Evolutionary conservation across 768 basidiomycete genomes (phyloP).

Genomic region (Daedalea quercina): DNA sequence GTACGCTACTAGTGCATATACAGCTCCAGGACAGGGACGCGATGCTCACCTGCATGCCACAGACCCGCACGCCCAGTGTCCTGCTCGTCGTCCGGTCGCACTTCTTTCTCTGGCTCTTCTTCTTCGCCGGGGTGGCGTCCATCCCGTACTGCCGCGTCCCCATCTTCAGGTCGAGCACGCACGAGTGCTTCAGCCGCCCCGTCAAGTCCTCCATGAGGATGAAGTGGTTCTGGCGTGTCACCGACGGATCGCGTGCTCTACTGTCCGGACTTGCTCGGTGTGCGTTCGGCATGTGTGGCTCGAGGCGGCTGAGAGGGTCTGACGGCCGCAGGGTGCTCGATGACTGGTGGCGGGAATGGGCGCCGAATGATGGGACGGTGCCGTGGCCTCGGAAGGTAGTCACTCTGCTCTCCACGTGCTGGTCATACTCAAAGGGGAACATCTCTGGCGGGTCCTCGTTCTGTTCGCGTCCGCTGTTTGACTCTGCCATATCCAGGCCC

Average conservation of each 20-base stretch:
- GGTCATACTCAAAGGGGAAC: constrained; percentile 22
- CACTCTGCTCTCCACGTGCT: not conserved
- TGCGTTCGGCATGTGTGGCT: constrained; percentile 10
- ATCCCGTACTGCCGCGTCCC: constrained; percentile 99
- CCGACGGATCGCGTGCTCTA: constrained; percentile 13
- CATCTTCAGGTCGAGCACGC: constrained; percentile 98
- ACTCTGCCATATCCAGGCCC: constrained; percentile 6
- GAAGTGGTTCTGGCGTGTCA: constrained; percentile 92
- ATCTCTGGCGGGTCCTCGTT: constrained; percentile 25
- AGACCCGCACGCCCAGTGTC: constrained; percentile 85
- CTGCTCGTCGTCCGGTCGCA: constrained; percentile 95
- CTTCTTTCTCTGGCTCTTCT: constrained; percentile 98
- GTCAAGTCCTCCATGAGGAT: constrained; percentile 99
- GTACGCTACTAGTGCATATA: constrained; percentile 8
- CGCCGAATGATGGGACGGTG: constrained; percentile 1
- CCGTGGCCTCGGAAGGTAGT: not conserved
- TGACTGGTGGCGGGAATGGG: constrained; percentile 5
- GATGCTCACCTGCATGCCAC: constrained; percentile 92
- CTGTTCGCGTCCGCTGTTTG: constrained; percentile 21
- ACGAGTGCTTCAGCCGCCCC: constrained; percentile 83
- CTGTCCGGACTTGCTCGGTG: constrained; percentile 8
- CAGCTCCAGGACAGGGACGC: constrained; percentile 3
- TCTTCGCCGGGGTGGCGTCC: constrained; percentile 87
- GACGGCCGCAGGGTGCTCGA: constrained; percentile 1
- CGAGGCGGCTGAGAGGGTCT: constrained; percentile 5